Conservation (phyloP, 495 filamentous ascomycete species). For the Neurospora sp. region DNA sequence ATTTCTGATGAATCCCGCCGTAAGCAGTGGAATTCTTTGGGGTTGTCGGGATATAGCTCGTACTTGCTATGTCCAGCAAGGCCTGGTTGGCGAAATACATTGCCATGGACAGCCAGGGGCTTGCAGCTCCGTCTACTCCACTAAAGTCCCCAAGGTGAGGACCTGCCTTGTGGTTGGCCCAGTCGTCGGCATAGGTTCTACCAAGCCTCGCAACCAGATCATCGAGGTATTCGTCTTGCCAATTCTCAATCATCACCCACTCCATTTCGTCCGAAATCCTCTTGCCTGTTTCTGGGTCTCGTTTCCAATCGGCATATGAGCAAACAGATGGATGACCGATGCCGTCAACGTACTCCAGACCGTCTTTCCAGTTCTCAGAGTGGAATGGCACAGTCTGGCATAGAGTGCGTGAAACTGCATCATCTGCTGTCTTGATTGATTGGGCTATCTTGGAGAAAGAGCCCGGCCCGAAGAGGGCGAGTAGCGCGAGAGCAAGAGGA, state of each 20-base stretch:
- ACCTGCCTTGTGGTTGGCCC: neutral
- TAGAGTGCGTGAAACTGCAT: neutral
- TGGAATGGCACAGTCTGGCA: neutral
- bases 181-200: neutral
- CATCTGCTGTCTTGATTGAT: neutral
- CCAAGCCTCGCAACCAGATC: neutral
- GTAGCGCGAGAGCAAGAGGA: neutral
- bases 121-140: neutral
- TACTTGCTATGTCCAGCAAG: neutral
- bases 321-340: neutral
- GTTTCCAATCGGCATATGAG: neutral
- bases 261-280: neutral
- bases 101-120: neutral
- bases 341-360: neutral
- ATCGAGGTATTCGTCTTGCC: neutral
- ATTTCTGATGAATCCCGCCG: neutral
- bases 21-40: neutral
- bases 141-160: neutral
- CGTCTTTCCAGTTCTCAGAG: neutral
- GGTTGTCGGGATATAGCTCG: neutral
- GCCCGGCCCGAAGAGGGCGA: neutral
- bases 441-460: neutral
- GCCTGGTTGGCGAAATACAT: slow-evolving; percentile 1
- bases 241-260: neutral
- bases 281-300: neutral